Conservation (phyloP, 352 stramenopile genomes). For the Pythium apleroticum region DNA sequence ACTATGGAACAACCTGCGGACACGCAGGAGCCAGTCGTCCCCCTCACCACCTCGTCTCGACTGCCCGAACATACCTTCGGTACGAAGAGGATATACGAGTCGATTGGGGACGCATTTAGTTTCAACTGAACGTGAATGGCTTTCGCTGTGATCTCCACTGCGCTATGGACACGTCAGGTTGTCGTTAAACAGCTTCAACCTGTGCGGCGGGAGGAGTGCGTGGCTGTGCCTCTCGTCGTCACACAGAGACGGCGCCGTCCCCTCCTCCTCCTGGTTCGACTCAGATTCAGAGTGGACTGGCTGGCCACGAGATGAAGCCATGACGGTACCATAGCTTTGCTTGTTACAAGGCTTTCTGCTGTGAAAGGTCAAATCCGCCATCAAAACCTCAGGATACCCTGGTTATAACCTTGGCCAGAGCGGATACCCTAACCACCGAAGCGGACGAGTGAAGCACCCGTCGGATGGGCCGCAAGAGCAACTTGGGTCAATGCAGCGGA, state of each 20-base stretch:
- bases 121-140: neutral
- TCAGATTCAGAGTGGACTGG: constrained; percentile 5
- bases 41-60: too few species aligned
- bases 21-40: neutral
- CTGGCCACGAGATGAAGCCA: constrained; percentile 2
- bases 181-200: neutral
- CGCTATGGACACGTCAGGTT: neutral
- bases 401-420: neutral
- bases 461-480: constrained; percentile 12
- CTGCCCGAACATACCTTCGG: too few species aligned
- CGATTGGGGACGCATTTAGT: neutral
- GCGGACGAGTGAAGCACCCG: constrained; percentile 8
- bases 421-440: constrained; percentile 18
- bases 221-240: neutral
- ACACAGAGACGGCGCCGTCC: constrained; percentile 1
- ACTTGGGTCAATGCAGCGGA: constrained; percentile 17
- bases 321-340: neutral
- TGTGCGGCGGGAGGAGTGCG: neutral
- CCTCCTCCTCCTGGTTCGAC: neutral
- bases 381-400: constrained; percentile 11
- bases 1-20: neutral
- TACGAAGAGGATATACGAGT: neutral
- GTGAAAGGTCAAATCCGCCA: constrained; percentile 4
- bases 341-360: neutral
- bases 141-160: too few species aligned